These are phyloP conservation scores for Poa pratensis DNA, from an alignment of 176 grass and related monocot genomes.

Conservation along the genomic window DNA sequence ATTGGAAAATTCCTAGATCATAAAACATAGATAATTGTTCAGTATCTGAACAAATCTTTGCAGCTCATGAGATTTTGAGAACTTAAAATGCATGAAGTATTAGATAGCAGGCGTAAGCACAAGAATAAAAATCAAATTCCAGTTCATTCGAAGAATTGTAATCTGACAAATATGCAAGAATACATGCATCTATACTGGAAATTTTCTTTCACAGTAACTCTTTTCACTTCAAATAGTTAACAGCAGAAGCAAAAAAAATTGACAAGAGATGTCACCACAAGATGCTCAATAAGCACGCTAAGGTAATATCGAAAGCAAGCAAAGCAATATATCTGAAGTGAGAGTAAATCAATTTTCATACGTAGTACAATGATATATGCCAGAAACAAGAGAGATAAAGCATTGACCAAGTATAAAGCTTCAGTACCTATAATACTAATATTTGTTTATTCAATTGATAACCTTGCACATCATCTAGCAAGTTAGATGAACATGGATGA, in stretches of 20 bases:
- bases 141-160: background rate
- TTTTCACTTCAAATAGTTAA: background rate
- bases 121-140: constrained; percentile 21
- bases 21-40: constrained; percentile 14
- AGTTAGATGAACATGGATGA: constrained; percentile 32
- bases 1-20: constrained; percentile 73
- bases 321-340: background rate
- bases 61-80: background rate
- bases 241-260: background rate
- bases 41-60: constrained; percentile 30
- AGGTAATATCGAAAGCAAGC: background rate
- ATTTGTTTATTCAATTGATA: constrained; percentile 13
- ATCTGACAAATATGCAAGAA: background rate
- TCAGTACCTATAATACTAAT: background rate
- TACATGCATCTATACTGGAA: background rate
- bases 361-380: background rate
- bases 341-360: background rate
- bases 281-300: background rate
- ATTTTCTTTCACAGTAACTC: background rate
- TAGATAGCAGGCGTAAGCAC: background rate
- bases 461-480: background rate
- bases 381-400: constrained; percentile 13
- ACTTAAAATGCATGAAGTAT: background rate
- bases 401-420: constrained; percentile 16
- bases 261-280: background rate